phyloP scores from a whole-genome alignment of 306 rosid species.

The barrel medic (Medicago truncatula) region MtrunA17r5.0-ANR NC_053043.1:43949501-43950000 shows the following conservation, averaged over 20 bases:
- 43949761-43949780: background rate
- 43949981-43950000: conserved; percentile 72
- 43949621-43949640: conserved; percentile 43
- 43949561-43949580: no score
- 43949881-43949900: background rate
- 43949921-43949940: conserved; percentile 56
- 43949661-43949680: conserved; percentile 83
- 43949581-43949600: no score
- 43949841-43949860: background rate
- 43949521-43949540: no score
- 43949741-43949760: conserved; percentile 79
- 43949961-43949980: conserved; percentile 79
- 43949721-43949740: conserved; percentile 73
- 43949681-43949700: conserved; percentile 78
- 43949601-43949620: no score
- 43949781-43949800: no score
- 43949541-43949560: no score
- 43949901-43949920: background rate
- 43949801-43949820: background rate
- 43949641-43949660: conserved; percentile 82
- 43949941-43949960: conserved; percentile 78
- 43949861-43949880: background rate
- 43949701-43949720: conserved; percentile 79
- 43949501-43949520: no score
- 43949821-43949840: background rate